These are phyloP conservation scores for Kwoniella pini DNA, from an alignment of 768 basidiomycete genomes.

Conservation along the genomic window DNA sequence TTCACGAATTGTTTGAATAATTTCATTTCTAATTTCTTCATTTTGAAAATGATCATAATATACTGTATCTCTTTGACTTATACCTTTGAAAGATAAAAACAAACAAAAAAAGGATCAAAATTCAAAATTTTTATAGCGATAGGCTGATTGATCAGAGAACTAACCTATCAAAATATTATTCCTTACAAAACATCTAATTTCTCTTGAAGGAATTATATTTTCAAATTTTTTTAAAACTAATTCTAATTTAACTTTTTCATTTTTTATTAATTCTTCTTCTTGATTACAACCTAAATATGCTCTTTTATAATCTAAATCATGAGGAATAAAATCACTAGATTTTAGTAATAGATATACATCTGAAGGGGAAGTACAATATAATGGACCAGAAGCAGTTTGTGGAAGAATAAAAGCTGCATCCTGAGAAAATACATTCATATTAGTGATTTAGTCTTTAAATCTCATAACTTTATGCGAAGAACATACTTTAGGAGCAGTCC, in stretches of 20 bases:
- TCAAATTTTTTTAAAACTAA: slow-evolving; percentile 91
- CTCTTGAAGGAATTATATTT: slow-evolving; percentile 75
- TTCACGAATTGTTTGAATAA: slow-evolving; percentile 60
- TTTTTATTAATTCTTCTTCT: background rate
- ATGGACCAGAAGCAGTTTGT: slow-evolving; percentile 65
- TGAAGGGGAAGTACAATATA: slow-evolving; percentile 81
- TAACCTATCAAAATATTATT: slow-evolving; percentile 70
- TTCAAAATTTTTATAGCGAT: too few relatives aligned
- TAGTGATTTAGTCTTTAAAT: too few relatives aligned
- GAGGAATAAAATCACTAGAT: slow-evolving; percentile 83
- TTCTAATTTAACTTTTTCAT: slow-evolving; percentile 60
- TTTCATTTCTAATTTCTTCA: slow-evolving; percentile 60
- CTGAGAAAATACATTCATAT: slow-evolving; percentile 57
- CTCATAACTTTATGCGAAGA: background rate
- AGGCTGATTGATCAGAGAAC: slow-evolving; percentile 13
- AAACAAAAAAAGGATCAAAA: too few relatives aligned
- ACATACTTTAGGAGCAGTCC: slow-evolving; percentile 83
- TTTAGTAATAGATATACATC: slow-evolving; percentile 92
- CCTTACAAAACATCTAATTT: slow-evolving; percentile 88
- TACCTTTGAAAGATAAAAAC: too few relatives aligned
- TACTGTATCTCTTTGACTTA: slow-evolving; percentile 84
- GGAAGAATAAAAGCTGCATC: slow-evolving; percentile 92
- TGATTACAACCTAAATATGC: slow-evolving; percentile 61
- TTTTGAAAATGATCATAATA: slow-evolving; percentile 84
- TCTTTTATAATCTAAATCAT: slow-evolving; percentile 65